Evolutionary conservation across 805 yeast genomes (phyloP).

Genomic region (Tetrapisispora nanseiensis): DNA sequence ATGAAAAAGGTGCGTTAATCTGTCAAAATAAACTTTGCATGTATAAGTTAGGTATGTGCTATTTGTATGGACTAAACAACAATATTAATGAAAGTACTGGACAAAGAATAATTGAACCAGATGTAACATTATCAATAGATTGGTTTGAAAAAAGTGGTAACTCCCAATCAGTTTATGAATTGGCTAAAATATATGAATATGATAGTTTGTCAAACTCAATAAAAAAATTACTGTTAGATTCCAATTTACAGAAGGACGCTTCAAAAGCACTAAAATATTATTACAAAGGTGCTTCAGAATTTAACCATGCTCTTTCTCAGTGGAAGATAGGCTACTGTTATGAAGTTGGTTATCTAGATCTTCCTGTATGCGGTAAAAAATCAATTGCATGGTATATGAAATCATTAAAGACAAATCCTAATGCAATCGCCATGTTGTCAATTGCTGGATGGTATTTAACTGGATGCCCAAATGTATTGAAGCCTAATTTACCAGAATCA

Average conservation of each 20-base stretch:
- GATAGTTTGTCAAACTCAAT: slow-evolving; percentile 26
- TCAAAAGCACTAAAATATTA: slow-evolving; percentile 42
- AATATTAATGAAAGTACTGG: slow-evolving; percentile 10
- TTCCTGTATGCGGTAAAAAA: slow-evolving; percentile 43
- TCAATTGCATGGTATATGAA: slow-evolving; percentile 67
- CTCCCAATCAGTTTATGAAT: slow-evolving; percentile 48
- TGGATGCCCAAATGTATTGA: slow-evolving; percentile 48
- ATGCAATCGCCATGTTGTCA: slow-evolving; percentile 57
- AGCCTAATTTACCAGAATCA: slow-evolving; percentile 53
- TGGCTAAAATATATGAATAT: slow-evolving; percentile 46
- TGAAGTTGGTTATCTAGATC: slow-evolving; percentile 55
- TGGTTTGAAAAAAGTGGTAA: slow-evolving; percentile 45
- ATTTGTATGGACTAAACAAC: slow-evolving; percentile 40
- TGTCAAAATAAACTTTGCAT: slow-evolving; percentile 53
- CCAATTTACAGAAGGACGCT: slow-evolving; percentile 23
- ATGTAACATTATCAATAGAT: slow-evolving; percentile 29
- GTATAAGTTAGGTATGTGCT: slow-evolving; percentile 64
- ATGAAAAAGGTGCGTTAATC: slow-evolving; percentile 49
- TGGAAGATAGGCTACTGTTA: slow-evolving; percentile 62
- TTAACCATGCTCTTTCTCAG: slow-evolving; percentile 57
- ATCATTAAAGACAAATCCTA: slow-evolving; percentile 36
- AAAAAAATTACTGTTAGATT: slow-evolving; percentile 10
- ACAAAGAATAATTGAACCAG: slow-evolving; percentile 3
- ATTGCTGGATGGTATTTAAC: slow-evolving; percentile 71
- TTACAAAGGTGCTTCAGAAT: slow-evolving; percentile 45